phyloP scores from a whole-genome alignment of 2,329 filamentous ascomycete species.

The Zarea fungicola region DNA sequence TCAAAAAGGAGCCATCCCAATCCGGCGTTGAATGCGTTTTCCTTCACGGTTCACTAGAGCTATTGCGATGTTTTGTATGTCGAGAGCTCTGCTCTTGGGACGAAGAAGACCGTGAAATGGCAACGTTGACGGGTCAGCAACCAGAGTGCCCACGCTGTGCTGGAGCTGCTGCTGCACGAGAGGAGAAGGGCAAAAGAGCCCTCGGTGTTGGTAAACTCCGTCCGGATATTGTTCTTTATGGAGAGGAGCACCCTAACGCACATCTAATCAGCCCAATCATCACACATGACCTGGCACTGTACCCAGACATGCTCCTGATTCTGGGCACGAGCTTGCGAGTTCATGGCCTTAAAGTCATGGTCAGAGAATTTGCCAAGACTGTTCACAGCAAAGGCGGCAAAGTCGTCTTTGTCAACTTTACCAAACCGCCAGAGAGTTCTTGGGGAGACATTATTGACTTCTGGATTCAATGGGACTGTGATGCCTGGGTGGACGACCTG shows the following conservation, averaged over 20 bases:
- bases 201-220: conserved; percentile 63
- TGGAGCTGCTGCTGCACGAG: conserved; percentile 55
- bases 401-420: conserved; percentile 69
- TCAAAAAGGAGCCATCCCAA: conserved; percentile 24
- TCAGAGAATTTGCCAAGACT: conserved; percentile 65
- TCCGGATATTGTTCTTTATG: conserved; percentile 70
- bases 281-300: conserved; percentile 59
- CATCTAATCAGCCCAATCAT: conserved; percentile 64
- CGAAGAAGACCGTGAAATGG: conserved; percentile 46
- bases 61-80: conserved; percentile 60
- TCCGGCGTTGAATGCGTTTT: conserved; percentile 62
- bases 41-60: conserved; percentile 63
- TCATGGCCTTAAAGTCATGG: conserved; percentile 65
- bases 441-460: conserved; percentile 72
- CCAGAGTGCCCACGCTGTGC: conserved; percentile 63
- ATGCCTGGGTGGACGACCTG: conserved; percentile 64
- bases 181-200: conserved; percentile 61
- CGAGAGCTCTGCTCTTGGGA: conserved; percentile 56
- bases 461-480: conserved; percentile 71
- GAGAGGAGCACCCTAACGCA: conserved; percentile 65
- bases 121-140: conserved; percentile 58
- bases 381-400: conserved; percentile 63
- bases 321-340: conserved; percentile 67
- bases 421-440: conserved; percentile 64
- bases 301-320: conserved; percentile 63